Conservation (phyloP, 1,139 yeast genomes). For the Geotrichum australiense region DNA sequence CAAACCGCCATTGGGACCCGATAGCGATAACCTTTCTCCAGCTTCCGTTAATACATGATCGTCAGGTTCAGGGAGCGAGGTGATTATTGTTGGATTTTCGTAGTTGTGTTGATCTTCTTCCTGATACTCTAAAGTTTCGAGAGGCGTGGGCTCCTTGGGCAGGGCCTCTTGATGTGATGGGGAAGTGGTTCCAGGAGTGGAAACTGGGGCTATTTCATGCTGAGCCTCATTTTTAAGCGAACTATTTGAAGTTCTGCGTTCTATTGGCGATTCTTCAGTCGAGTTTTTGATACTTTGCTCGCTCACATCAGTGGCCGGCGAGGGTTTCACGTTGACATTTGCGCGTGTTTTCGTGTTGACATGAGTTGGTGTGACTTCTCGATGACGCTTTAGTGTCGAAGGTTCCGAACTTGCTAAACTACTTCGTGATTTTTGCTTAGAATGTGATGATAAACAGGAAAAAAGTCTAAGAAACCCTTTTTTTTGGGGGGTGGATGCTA, state of each 20-base stretch:
- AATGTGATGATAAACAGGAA: neutral
- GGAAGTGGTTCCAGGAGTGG: neutral
- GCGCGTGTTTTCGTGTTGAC: neutral
- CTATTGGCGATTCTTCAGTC: neutral
- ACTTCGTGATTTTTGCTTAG: neutral
- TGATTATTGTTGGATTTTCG: slow-evolving; percentile 6
- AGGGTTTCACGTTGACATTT: neutral
- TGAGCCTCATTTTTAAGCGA: neutral
- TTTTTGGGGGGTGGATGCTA: too few relatives aligned
- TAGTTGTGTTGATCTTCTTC: slow-evolving; percentile 15
- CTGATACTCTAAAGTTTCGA: slow-evolving; percentile 1
- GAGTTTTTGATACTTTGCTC: neutral
- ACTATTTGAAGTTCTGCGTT: neutral
- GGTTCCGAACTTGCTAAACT: neutral
- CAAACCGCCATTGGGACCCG: slow-evolving; percentile 37
- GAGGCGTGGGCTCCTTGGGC: neutral
- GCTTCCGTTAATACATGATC: slow-evolving; percentile 10
- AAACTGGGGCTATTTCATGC: neutral
- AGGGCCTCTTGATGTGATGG: neutral
- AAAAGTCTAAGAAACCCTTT: slow-evolving; percentile 1
- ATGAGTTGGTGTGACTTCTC: too few relatives aligned
- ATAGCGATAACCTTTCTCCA: slow-evolving; percentile 10
- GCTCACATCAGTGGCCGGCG: neutral
- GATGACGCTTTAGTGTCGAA: too few relatives aligned
- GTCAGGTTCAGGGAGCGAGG: slow-evolving; percentile 1